Conservation (phyloP, 2,329 filamentous ascomycete genomes). For the Aspergillus candidus region DNA sequence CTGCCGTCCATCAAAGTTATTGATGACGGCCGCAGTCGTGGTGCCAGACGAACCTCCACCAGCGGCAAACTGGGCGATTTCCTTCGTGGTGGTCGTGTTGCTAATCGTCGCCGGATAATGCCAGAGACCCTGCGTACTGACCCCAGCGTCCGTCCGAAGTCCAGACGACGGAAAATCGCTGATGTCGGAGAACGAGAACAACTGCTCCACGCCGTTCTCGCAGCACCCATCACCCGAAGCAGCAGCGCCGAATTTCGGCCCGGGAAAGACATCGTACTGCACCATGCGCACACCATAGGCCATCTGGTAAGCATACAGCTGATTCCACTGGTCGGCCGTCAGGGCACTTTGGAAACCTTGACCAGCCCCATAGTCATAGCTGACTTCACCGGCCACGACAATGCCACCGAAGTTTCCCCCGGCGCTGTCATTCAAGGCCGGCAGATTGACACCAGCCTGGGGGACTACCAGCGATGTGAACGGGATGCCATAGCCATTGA, state of each 20-base stretch:
- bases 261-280: slow-evolving; percentile 53
- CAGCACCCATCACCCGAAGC: slow-evolving; percentile 43
- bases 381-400: slow-evolving; percentile 49
- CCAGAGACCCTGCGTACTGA: slow-evolving; percentile 49
- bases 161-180: slow-evolving; percentile 51
- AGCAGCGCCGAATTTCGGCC: slow-evolving; percentile 43
- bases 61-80: slow-evolving; percentile 50
- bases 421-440: slow-evolving; percentile 45
- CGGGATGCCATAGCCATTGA: slow-evolving; percentile 57
- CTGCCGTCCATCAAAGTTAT: slow-evolving; percentile 51
- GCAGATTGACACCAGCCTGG: slow-evolving; percentile 46
- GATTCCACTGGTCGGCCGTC: slow-evolving; percentile 51
- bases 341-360: slow-evolving; percentile 48
- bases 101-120: slow-evolving; percentile 55
- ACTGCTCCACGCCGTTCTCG: slow-evolving; percentile 44
- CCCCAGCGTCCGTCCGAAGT: slow-evolving; percentile 45
- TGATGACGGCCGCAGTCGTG: slow-evolving; percentile 54
- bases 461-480: slow-evolving; percentile 53
- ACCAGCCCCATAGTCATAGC: slow-evolving; percentile 46
- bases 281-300: slow-evolving; percentile 57
- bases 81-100: slow-evolving; percentile 48
- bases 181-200: slow-evolving; percentile 50
- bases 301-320: slow-evolving; percentile 53
- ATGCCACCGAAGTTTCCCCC: slow-evolving; percentile 57
- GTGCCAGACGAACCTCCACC: slow-evolving; percentile 34